phyloP scores from a whole-genome alignment of 176 grass and related monocot genomes.

The Rhynchospora tenuis region DNA sequence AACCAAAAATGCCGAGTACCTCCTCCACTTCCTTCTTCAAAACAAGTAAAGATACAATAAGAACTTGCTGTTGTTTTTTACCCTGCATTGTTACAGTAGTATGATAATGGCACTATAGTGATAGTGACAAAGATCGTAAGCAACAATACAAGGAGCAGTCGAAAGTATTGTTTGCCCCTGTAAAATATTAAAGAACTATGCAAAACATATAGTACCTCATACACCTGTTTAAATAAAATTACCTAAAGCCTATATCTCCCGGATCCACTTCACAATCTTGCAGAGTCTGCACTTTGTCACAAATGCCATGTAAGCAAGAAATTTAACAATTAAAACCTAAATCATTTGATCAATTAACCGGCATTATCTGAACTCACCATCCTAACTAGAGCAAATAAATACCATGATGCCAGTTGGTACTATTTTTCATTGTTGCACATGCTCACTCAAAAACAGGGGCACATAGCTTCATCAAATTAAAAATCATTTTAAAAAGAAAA shows the following conservation, averaged over 20 bases:
- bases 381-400: not conserved
- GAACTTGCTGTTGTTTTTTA: slow-evolving; percentile 49
- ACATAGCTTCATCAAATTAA: not conserved
- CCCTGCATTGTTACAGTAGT: slow-evolving; percentile 32
- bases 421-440: not conserved
- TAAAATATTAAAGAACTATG: too few relatives aligned
- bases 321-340: not conserved
- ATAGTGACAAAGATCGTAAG: not conserved
- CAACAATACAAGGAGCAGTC: not conserved
- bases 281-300: slow-evolving; percentile 40
- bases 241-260: too few relatives aligned
- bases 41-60: slow-evolving; percentile 53
- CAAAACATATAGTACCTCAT: not conserved
- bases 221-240: not conserved
- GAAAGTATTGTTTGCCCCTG: too few relatives aligned
- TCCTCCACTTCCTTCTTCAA: slow-evolving; percentile 50
- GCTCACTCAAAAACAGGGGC: not conserved
- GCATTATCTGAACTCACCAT: not conserved
- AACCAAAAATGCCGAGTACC: slow-evolving; percentile 56
- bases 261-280: slow-evolving; percentile 41
- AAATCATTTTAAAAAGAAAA: not conserved
- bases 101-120: not conserved
- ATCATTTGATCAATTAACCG: not conserved
- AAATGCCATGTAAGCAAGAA: not conserved
- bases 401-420: not conserved